phyloP scores from a whole-genome alignment of 1,284 basidiomycete species.

The Ceratorhiza oryzae-sativae region DNA sequence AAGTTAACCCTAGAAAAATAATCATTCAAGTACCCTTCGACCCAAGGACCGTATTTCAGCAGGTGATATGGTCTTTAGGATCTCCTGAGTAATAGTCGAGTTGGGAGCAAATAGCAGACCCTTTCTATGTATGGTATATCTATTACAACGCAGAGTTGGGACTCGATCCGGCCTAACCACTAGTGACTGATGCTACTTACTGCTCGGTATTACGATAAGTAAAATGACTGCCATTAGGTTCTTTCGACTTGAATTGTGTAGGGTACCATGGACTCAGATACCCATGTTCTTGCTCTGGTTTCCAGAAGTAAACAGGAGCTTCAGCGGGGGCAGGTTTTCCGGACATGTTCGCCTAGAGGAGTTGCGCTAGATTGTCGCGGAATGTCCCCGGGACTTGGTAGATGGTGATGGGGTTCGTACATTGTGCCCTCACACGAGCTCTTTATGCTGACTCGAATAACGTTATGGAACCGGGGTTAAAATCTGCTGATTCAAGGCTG shows the following conservation, averaged over 20 bases:
- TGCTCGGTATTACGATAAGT: conserved; percentile 32
- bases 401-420: no score
- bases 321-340: conserved; percentile 6
- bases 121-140: conserved; percentile 70
- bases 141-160: no score
- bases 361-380: no score
- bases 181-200: not conserved
- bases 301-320: conserved; percentile 34
- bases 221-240: conserved; percentile 28
- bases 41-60: conserved; percentile 61
- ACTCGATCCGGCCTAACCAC: not conserved
- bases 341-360: not conserved
- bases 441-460: not conserved
- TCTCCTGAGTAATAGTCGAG: conserved; percentile 52
- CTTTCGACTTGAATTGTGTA: conserved; percentile 25
- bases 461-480: not conserved
- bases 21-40: conserved; percentile 47
- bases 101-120: conserved; percentile 58
- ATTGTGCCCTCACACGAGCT: not conserved
- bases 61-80: conserved; percentile 53
- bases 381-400: not conserved
- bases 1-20: not conserved
- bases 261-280: conserved; percentile 38
- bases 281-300: conserved; percentile 38
- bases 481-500: not conserved